These are phyloP conservation scores for Coelastrella sp. DNA, from an alignment of 139 green algal genomes.

Conservation along the genomic window DNA sequence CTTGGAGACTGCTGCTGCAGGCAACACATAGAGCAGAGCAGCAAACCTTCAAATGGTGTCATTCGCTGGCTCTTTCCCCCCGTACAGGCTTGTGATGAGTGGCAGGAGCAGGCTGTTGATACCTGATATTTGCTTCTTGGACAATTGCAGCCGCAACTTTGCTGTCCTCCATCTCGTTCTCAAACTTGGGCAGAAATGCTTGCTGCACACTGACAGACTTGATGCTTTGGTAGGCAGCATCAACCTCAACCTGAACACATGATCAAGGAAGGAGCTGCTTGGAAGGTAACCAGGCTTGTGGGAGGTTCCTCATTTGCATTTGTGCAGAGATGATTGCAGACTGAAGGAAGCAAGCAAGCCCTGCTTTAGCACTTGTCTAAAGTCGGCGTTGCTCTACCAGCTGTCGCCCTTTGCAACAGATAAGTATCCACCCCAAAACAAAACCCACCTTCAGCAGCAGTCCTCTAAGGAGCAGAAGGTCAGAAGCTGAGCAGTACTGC, in stretches of 20 bases:
- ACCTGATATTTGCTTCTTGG: conserved; percentile 15
- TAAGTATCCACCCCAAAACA: not conserved
- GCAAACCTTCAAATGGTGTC: too few relatives aligned
- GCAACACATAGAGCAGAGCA: too few relatives aligned
- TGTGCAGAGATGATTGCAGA: not conserved
- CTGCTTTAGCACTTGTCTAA: too few relatives aligned
- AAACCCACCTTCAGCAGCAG: conserved; percentile 61
- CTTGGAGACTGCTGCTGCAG: too few relatives aligned
- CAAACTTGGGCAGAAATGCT: conserved; percentile 77
- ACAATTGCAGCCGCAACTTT: conserved; percentile 54
- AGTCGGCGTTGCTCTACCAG: not conserved
- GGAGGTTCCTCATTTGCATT: not conserved
- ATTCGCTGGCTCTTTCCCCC: too few relatives aligned
- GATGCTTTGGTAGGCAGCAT: conserved; percentile 11
- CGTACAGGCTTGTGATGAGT: too few relatives aligned
- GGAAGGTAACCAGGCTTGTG: not conserved
- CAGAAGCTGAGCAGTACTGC: conserved; percentile 53
- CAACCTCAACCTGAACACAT: conserved; percentile 48
- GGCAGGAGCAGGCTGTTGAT: too few relatives aligned
- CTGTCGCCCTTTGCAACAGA: not conserved
- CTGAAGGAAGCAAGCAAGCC: too few relatives aligned
- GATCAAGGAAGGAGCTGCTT: not conserved
- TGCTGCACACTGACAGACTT: conserved; percentile 60
- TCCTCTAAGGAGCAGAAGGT: conserved; percentile 65
- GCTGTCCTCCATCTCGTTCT: conserved; percentile 69